These are phyloP conservation scores for Capronia americana DNA, from an alignment of 2,329 filamentous ascomycete genomes.

Conservation along the genomic window DNA sequence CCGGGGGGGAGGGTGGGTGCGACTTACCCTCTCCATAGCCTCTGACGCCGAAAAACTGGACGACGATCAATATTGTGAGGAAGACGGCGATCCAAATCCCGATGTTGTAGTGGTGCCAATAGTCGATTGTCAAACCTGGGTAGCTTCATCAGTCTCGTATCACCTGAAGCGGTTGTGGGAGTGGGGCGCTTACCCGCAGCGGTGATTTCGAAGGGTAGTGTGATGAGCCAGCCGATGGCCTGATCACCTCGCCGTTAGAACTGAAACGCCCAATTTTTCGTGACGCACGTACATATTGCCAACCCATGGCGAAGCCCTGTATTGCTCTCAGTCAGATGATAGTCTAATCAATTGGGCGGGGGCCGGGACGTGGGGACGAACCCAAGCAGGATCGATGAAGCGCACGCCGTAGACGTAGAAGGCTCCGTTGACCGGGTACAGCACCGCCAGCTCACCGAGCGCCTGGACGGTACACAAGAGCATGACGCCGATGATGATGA, in stretches of 20 bases:
- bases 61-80: conserved; percentile 72
- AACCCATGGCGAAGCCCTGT: conserved; percentile 82
- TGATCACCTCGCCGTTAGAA: not conserved
- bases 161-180: conserved; percentile 73
- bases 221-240: conserved; percentile 83
- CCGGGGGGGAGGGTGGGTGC: not conserved
- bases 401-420: conserved; percentile 91
- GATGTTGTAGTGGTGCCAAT: conserved; percentile 49
- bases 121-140: conserved; percentile 26
- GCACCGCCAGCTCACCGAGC: conserved; percentile 85
- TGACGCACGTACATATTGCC: conserved; percentile 70
- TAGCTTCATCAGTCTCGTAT: conserved; percentile 40
- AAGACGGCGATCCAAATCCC: conserved; percentile 85
- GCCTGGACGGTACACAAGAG: conserved; percentile 90
- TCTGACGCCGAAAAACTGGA: conserved; percentile 88
- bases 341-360: not conserved
- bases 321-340: not conserved
- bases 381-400: conserved; percentile 91
- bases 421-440: conserved; percentile 88
- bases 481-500: conserved; percentile 72
- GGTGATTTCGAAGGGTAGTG: conserved; percentile 84
- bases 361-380: conserved; percentile 46
- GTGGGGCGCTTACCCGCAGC: conserved; percentile 70
- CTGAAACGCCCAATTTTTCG: not conserved
- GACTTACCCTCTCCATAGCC: conserved; percentile 73